Percentiles rank a stretch among this genome's conserved stretches.
Evolutionary conservation across 2,329 filamentous ascomycete species (phyloP).

Genomic region (Alternaria alternata): DNA sequence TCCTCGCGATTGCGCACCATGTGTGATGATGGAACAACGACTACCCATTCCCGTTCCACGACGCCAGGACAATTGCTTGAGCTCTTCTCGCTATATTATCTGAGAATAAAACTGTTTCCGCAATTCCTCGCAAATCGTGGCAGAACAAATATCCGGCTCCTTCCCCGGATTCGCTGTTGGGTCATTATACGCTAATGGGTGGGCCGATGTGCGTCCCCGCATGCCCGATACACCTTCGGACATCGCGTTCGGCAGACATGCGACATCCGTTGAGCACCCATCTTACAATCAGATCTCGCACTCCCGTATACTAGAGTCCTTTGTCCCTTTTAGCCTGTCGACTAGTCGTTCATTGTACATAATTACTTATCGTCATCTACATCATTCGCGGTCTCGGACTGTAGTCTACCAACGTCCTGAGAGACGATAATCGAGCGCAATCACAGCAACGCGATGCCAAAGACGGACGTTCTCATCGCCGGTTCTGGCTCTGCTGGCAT

Average conservation of each 20-base stretch:
- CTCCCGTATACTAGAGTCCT: not conserved
- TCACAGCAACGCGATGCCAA: constrained; percentile 24
- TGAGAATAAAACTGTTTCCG: not conserved
- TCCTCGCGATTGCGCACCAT: not conserved
- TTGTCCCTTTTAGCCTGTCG: not conserved
- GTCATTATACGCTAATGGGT: constrained; percentile 5
- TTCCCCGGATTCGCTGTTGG: constrained; percentile 1
- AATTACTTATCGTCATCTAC: not conserved
- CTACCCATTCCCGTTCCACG: not conserved
- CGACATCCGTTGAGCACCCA: not conserved
- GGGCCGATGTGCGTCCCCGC: constrained; percentile 19
- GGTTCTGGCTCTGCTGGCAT: constrained; percentile 70
- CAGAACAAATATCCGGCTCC: not conserved
- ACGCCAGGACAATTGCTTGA: not conserved
- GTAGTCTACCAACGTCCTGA: not conserved
- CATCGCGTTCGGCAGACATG: constrained; percentile 10
- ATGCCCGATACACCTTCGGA: constrained; percentile 21
- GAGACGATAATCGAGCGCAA: not conserved
- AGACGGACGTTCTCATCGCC: constrained; percentile 65
- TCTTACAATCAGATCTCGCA: not conserved
- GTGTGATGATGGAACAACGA: not conserved
- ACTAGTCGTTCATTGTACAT: not conserved
- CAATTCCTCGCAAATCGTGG: not conserved
- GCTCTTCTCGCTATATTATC: not conserved
- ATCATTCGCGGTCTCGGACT: not conserved